These are phyloP conservation scores for Irpex lacteus DNA, from an alignment of 1,284 basidiomycete genomes.

Conservation along the genomic window DNA sequence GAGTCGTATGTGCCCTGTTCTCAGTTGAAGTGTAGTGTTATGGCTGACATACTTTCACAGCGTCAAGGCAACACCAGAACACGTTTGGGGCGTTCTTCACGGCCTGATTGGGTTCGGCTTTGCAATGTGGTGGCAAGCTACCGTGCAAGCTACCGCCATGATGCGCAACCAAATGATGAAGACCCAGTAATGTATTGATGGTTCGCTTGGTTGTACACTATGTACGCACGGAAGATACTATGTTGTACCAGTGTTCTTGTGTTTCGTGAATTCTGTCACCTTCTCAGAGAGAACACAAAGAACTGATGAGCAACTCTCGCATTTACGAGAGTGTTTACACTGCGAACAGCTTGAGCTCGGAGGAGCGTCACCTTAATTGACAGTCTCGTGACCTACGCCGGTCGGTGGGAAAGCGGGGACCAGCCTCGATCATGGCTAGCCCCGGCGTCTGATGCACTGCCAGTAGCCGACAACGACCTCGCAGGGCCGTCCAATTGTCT, in stretches of 20 bases:
- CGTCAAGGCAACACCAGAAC: conserved; percentile 61
- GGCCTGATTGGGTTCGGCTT: conserved; percentile 66
- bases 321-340: background rate
- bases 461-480: background rate
- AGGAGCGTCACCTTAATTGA: background rate
- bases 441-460: background rate
- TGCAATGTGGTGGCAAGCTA: conserved; percentile 74
- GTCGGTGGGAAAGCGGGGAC: background rate
- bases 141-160: conserved; percentile 51
- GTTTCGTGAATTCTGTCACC: too few relatives aligned
- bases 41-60: conserved; percentile 33
- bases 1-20: conserved; percentile 49
- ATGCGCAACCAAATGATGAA: conserved; percentile 30
- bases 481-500: background rate
- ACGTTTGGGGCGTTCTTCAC: conserved; percentile 64
- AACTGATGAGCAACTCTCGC: too few relatives aligned
- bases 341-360: background rate
- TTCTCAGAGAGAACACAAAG: too few relatives aligned
- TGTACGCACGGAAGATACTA: background rate
- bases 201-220: background rate
- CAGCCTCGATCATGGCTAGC: background rate
- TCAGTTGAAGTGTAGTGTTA: background rate
- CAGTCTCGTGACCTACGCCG: background rate
- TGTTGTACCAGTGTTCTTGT: background rate
- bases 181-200: conserved; percentile 18